Conservation (phyloP, 1,284 basidiomycete species). For the Ceratobasidium sp. region DNA sequence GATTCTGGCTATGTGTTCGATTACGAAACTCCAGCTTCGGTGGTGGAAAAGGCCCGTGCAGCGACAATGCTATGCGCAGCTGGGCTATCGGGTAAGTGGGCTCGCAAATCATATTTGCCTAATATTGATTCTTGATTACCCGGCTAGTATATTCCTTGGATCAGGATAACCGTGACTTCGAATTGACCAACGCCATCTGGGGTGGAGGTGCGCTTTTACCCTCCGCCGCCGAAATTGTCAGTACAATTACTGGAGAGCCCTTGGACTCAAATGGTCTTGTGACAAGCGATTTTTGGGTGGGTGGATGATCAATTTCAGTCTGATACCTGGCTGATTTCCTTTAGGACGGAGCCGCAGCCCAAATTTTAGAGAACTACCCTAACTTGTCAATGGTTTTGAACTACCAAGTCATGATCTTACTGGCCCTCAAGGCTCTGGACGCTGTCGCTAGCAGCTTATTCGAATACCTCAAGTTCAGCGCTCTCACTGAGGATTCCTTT, state of each 20-base stretch:
- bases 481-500: slow-evolving; percentile 33
- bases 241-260: slow-evolving; percentile 26
- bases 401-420: slow-evolving; percentile 36
- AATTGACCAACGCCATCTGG: slow-evolving; percentile 34
- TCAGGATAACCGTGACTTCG: slow-evolving; percentile 36
- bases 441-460: slow-evolving; percentile 20
- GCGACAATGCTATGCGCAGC: slow-evolving; percentile 29
- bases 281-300: slow-evolving; percentile 33
- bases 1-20: slow-evolving; percentile 30
- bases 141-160: slow-evolving; percentile 25
- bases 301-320: background rate
- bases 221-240: slow-evolving; percentile 24
- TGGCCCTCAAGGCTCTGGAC: slow-evolving; percentile 28
- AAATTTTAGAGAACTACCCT: slow-evolving; percentile 23
- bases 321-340: background rate
- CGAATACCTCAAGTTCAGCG: slow-evolving; percentile 29
- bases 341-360: slow-evolving; percentile 25
- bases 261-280: slow-evolving; percentile 10
- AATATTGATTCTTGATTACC: background rate
- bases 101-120: background rate
- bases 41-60: slow-evolving; percentile 32
- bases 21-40: slow-evolving; percentile 29
- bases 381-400: slow-evolving; percentile 22
- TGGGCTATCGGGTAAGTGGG: slow-evolving; percentile 14
- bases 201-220: slow-evolving; percentile 26